Evolutionary conservation across 495 filamentous ascomycete species (phyloP), one percentile per base, ranked within the genome.

Genomic region (Pseudomonodictys pantanalensis): DNA sequence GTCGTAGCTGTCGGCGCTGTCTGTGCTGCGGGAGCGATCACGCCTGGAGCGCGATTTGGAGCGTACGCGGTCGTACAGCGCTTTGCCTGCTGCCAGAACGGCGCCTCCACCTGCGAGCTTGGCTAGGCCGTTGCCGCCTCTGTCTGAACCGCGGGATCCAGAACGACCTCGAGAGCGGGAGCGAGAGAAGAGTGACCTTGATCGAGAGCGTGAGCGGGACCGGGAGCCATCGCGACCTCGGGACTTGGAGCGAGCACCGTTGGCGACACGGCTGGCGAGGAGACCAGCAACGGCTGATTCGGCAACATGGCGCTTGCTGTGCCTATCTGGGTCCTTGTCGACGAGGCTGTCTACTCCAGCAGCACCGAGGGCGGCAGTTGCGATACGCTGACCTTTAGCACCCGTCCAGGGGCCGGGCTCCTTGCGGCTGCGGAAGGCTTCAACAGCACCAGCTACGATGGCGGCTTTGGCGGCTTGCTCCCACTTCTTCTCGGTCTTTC

Each of bases 201-300:
- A 68, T 22, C 68, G 65, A 33, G 49, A 67, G 25, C 72, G 71
- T 24, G 67, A 62, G 28, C 69, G 71, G 12, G 62, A 66, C 15
- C 56, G 43, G 9, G 23, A 29, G 9, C 51, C 54, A 41, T 58
- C 75, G 70, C 39, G 82, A 78, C 30, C 75, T 60, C 35, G 83
- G 81, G 63, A 70, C 38, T 43, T 48, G 48, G 66, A 68, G 53
- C 63, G 65, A n/a, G 86, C 84, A 58, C 91, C 90, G 67, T 95
- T 88, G 58, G 95, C 75, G 50, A 93, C 72, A 25, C 85, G 85
- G 66, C 86, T 93, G n/a, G 87, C 85, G 20, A 89, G 83, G 10
- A 96, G 81, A 69, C 91, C 91, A 60, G 89, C 91, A 56, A 96
- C 78, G 39, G 91, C 90, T 33, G 91, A 87, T 68, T 92, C 90